Evolutionary conservation across 2,329 filamentous ascomycete genomes (phyloP).

Genomic region (Beauveria sp.): DNA sequence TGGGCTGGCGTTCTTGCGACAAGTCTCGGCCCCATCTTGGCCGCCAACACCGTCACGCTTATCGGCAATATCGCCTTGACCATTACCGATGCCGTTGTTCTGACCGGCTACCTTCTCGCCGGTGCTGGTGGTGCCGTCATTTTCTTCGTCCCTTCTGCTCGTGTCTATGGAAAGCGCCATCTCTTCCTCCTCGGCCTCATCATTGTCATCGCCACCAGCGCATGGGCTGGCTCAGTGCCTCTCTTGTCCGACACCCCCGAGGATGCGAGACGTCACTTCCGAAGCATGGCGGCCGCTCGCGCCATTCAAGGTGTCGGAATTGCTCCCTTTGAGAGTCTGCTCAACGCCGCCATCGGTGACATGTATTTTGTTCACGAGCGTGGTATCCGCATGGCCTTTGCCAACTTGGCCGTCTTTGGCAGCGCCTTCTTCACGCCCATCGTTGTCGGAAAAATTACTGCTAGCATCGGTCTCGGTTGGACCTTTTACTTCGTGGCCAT

Average conservation of each 20-base stretch:
- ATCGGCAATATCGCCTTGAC: conserved; percentile 55
- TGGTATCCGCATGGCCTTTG: conserved; percentile 79
- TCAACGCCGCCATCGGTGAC: conserved; percentile 85
- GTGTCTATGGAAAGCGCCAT: conserved; percentile 90
- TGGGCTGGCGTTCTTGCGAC: conserved; percentile 76
- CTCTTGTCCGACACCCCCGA: neutral
- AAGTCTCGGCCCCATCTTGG: conserved; percentile 76
- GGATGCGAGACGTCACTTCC: conserved; percentile 39
- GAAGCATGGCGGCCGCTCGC: conserved; percentile 66
- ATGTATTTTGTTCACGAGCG: conserved; percentile 82
- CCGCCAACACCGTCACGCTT: conserved; percentile 77
- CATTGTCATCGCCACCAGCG: conserved; percentile 64
- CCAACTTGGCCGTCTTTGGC: conserved; percentile 51
- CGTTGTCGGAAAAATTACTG: conserved; percentile 80
- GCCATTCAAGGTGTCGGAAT: conserved; percentile 81
- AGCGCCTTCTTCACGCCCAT: conserved; percentile 67
- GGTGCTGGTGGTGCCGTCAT: conserved; percentile 76
- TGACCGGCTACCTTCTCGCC: conserved; percentile 82
- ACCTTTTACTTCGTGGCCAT: conserved; percentile 85
- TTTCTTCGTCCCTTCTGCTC: conserved; percentile 78
- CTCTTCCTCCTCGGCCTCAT: conserved; percentile 71
- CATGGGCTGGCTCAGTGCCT: conserved; percentile 64
- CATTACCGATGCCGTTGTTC: conserved; percentile 70
- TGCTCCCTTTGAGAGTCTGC: conserved; percentile 82
- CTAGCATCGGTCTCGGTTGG: conserved; percentile 73